Evolutionary conservation across 768 basidiomycete genomes (phyloP).

Genomic region (Tephrocybe sp.): DNA sequence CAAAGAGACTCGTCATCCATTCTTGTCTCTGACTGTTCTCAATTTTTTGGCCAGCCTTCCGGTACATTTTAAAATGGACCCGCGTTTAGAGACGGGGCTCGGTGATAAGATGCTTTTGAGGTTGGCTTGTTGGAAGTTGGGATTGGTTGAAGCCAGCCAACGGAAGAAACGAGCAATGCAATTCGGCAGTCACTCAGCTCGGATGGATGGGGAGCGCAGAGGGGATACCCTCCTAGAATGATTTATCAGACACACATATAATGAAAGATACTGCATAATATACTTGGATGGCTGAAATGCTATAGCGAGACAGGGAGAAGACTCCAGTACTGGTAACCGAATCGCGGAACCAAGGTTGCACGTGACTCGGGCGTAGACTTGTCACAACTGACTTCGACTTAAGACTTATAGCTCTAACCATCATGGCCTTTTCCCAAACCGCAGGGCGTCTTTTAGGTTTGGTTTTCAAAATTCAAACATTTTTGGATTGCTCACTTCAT

Average conservation of each 20-base stretch:
- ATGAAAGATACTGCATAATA: too few relatives aligned
- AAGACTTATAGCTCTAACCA: constrained; percentile 1
- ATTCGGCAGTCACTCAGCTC: constrained; percentile 87
- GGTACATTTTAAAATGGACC: constrained; percentile 82
- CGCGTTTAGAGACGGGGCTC: constrained; percentile 65
- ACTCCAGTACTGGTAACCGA: not conserved
- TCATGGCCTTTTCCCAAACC: constrained; percentile 53
- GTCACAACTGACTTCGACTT: too few relatives aligned
- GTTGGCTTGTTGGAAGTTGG: constrained; percentile 68
- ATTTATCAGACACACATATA: not conserved
- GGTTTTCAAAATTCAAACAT: constrained; percentile 8
- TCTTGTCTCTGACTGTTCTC: constrained; percentile 79
- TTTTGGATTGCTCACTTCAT: not conserved
- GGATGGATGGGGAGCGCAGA: constrained; percentile 70
- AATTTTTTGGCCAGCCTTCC: constrained; percentile 77
- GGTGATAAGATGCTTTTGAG: constrained; percentile 92
- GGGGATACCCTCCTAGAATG: constrained; percentile 47
- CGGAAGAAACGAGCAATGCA: constrained; percentile 96
- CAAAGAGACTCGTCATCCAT: constrained; percentile 91
- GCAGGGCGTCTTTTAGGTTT: constrained; percentile 50
- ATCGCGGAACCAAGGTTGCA: too few relatives aligned
- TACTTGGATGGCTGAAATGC: too few relatives aligned
- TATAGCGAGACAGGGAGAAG: too few relatives aligned
- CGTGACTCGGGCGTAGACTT: too few relatives aligned
- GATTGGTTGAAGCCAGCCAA: constrained; percentile 68